Evolutionary conservation across 2,329 filamentous ascomycete genomes (phyloP), one percentile per base, ranked within the genome.

Genomic region (Colletotrichum limetticola): DNA sequence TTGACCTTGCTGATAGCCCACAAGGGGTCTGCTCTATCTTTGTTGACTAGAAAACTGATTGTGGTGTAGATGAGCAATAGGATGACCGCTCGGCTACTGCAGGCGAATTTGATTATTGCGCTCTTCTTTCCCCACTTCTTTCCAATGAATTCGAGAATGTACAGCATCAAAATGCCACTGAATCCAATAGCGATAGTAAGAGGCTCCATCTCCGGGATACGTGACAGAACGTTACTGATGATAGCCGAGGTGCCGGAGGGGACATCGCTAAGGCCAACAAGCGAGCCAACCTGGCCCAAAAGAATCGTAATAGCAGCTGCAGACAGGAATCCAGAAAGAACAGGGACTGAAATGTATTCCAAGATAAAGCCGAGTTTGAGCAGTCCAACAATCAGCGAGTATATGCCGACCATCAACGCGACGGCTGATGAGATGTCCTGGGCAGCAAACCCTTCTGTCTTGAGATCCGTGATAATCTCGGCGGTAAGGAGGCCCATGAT

Each of bases 241-340:
- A 91, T 89, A 12, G 83, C 84, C 5, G 89, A 89, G 2, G 89
- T 86, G 2, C 86, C 86, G 30, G 85, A 84, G 3, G 87, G 85
- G 1, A 89, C 85, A 30, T 84, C 82, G 42, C 58, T 63, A 11
- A 90, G 85, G 11, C 91, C 91, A 2, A 92, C 86, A 0, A 92
- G 85, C 1, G 88, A 88, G 4, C 86, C 88, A 68, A 93, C 86
- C 78, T 93, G 91, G n/a, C 89, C 90, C 62, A 92, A 86, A 26
- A 89, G 87, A 77, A 93, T 92, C 35, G 90, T 91, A 60, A 93
- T 88, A 28, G 90, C 91, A 1, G 91, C 90, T 1, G 91, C 90
- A 0, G 90, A 91, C 76, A 93, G 91, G 81, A 92, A 92, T 5
- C 91, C 91, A 7, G 85, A 90, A 0, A 93, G 84, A 1, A 92